Percentiles rank a stretch among this genome's conserved stretches.
phyloP scores from a whole-genome alignment of 768 basidiomycete species.

The Lactarius hengduanensis region DNA sequence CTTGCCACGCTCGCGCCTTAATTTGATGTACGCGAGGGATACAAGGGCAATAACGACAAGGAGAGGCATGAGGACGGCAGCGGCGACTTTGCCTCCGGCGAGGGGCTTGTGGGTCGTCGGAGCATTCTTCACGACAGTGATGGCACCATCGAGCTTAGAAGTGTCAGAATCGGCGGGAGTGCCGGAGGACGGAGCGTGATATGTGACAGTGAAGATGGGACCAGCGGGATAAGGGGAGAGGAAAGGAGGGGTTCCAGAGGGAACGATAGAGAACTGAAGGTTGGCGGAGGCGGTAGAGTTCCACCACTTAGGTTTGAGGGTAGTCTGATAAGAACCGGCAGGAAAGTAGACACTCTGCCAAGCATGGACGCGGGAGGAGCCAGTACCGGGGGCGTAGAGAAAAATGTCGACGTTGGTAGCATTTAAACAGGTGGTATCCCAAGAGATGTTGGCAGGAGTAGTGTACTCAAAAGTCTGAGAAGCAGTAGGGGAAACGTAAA shows the following conservation, averaged over 20 bases:
- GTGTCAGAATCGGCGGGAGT: constrained; percentile 44
- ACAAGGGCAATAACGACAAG: constrained; percentile 50
- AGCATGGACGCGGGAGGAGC: constrained; percentile 48
- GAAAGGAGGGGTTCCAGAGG: constrained; percentile 50
- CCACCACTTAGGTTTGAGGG: constrained; percentile 69
- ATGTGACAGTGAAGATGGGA: constrained; percentile 68
- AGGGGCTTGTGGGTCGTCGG: constrained; percentile 36
- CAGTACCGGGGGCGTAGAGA: constrained; percentile 52
- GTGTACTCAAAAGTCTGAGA: constrained; percentile 47
- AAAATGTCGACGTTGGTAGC: constrained; percentile 62
- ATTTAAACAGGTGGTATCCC: constrained; percentile 61
- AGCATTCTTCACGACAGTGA: constrained; percentile 39
- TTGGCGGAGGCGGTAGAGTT: constrained; percentile 47
- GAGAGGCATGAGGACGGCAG: constrained; percentile 59
- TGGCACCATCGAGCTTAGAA: constrained; percentile 41
- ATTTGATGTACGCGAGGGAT: constrained; percentile 50
- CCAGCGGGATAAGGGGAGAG: constrained; percentile 56
- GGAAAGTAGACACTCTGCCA: constrained; percentile 55
- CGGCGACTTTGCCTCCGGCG: constrained; percentile 61
- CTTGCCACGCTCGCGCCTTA: constrained; percentile 48
- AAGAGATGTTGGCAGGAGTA: constrained; percentile 54
- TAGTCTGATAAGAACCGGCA: constrained; percentile 48
- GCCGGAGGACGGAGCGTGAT: constrained; percentile 44
- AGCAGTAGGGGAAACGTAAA: constrained; percentile 57
- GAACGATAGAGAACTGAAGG: constrained; percentile 62